These are phyloP conservation scores for Picochlorum sp. DNA, from an alignment of 139 green algal genomes.

Conservation along the genomic window DNA sequence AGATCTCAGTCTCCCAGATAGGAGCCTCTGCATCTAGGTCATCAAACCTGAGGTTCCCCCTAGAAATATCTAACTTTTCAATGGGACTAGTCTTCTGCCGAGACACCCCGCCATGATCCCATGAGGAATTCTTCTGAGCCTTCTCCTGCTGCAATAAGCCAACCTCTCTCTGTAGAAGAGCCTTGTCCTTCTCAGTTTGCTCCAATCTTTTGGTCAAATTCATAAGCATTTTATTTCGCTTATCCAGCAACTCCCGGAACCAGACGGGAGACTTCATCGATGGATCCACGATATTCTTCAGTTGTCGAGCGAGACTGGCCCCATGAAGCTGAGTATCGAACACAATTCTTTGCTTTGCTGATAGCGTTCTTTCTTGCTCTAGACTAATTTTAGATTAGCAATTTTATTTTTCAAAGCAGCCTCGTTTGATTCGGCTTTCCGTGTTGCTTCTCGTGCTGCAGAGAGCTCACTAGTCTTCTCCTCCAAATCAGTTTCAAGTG, in stretches of 20 bases:
- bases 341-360: not conserved
- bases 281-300: not conserved
- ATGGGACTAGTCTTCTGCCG: not conserved
- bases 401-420: constrained; percentile 1
- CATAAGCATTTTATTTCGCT: not conserved
- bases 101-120: not conserved
- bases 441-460: not conserved
- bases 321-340: not conserved
- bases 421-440: not conserved
- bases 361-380: not conserved
- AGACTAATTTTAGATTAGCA: constrained; percentile 1
- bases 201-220: not conserved
- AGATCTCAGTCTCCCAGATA: not conserved
- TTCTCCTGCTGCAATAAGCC: not conserved
- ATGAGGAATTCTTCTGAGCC: not conserved
- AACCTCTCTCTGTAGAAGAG: not conserved
- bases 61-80: not conserved
- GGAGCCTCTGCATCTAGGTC: not conserved
- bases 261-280: not conserved
- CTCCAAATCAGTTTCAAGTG: too few species aligned
- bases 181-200: constrained; percentile 1
- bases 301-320: not conserved
- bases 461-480: too few species aligned
- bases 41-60: not conserved
- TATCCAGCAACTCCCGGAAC: not conserved